Percentiles rank a stretch among this genome's conserved stretches.
Evolutionary conservation across 139 green algal genomes (phyloP).

Genomic region (Monoraphidium neglectum): DNA sequence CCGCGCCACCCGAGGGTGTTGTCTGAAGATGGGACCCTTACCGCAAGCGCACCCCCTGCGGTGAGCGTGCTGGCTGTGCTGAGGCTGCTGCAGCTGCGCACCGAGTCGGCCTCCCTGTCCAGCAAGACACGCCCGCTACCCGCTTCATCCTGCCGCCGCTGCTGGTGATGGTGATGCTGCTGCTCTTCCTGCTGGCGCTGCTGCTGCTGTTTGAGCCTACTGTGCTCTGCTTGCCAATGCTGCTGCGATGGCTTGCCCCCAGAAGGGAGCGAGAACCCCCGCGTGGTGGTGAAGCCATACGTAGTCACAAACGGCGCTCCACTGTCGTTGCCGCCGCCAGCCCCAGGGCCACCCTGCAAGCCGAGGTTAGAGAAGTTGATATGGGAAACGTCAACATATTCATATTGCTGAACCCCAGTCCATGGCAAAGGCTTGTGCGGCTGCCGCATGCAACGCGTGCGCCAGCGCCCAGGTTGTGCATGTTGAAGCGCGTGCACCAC

Average conservation of each 20-base stretch:
- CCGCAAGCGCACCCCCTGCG: background rate
- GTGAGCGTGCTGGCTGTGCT: background rate
- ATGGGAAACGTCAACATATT: too few species aligned
- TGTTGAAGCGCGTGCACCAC: too few species aligned
- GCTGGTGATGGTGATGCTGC: conserved; percentile 3
- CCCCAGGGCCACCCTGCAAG: background rate
- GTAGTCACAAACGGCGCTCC: conserved; percentile 8
- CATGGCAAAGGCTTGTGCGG: too few species aligned
- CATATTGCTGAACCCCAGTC: too few species aligned
- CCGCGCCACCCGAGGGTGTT: background rate
- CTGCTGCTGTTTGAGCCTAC: background rate
- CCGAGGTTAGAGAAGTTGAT: too few species aligned
- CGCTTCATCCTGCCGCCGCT: background rate
- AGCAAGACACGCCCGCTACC: background rate
- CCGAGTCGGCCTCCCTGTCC: background rate
- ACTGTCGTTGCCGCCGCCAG: background rate
- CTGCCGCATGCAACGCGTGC: too few species aligned
- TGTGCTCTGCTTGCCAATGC: background rate
- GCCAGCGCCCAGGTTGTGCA: too few species aligned
- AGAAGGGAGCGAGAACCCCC: conserved; percentile 19
- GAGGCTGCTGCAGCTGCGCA: background rate
- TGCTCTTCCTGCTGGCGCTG: conserved; percentile 6
- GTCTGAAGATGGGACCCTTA: background rate
- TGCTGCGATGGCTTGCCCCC: background rate
- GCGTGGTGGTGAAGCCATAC: conserved; percentile 26